Evolutionary conservation across 1,284 basidiomycete genomes (phyloP).

Genomic region (Cryptococcus floricola): DNA sequence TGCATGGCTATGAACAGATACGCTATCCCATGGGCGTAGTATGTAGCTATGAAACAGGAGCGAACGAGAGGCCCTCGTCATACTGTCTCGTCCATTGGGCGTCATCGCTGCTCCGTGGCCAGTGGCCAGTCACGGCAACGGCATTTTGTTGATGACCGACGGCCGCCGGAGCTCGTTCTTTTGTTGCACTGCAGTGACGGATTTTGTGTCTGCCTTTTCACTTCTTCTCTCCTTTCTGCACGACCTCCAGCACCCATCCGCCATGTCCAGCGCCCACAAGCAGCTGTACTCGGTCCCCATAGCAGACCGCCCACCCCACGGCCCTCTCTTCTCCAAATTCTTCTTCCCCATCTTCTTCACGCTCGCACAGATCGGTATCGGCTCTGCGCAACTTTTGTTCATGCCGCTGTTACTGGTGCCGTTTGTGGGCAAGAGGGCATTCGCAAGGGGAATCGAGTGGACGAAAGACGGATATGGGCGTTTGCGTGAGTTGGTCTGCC

Average conservation of each 20-base stretch:
- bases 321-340: slow-evolving; percentile 55
- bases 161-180: no score
- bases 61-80: no score
- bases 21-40: no score
- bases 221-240: neutral
- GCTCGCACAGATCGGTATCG: slow-evolving; percentile 63
- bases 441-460: slow-evolving; percentile 66
- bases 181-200: neutral
- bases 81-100: no score
- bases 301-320: slow-evolving; percentile 59
- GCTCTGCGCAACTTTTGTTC: slow-evolving; percentile 66
- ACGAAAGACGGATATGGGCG: slow-evolving; percentile 77
- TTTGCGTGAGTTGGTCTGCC: slow-evolving; percentile 56
- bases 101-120: no score
- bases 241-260: no score
- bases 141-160: no score
- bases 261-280: slow-evolving; percentile 1
- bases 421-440: slow-evolving; percentile 52
- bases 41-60: no score
- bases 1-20: no score
- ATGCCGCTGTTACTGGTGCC: slow-evolving; percentile 54
- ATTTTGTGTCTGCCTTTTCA: neutral
- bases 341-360: slow-evolving; percentile 63
- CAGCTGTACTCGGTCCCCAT: slow-evolving; percentile 58
- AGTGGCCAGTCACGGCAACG: no score